Conservation (phyloP, 805 yeast species). For the Cephaloascus albidus region DNA sequence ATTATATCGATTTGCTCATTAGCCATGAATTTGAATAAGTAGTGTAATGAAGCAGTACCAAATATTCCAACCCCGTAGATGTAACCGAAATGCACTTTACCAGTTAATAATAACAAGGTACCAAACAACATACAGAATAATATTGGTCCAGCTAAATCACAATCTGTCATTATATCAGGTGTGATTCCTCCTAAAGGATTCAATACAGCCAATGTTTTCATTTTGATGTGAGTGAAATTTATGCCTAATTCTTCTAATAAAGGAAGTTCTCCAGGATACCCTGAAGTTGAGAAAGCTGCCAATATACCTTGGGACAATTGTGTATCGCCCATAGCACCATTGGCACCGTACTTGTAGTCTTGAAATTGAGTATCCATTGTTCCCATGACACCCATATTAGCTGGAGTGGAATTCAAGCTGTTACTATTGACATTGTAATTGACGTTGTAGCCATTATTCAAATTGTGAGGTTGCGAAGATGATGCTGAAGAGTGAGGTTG, state of each 20-base stretch:
- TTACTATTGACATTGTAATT: constrained; percentile 7
- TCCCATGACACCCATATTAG: constrained; percentile 14
- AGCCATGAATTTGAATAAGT: constrained; percentile 82
- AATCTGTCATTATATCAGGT: constrained; percentile 71
- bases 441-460: constrained; percentile 2
- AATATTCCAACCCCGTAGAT: constrained; percentile 92
- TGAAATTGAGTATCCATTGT: constrained; percentile 30
- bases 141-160: constrained; percentile 93
- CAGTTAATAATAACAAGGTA: constrained; percentile 69
- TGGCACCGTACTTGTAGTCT: constrained; percentile 19
- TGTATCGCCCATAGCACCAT: constrained; percentile 30
- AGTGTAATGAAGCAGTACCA: constrained; percentile 81
- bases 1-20: constrained; percentile 44
- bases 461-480: constrained; percentile 8
- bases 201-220: constrained; percentile 79
- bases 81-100: constrained; percentile 94
- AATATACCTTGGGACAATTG: constrained; percentile 65
- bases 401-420: constrained; percentile 1
- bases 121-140: constrained; percentile 85
- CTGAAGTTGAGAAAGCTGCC: constrained; percentile 88
- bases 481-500: constrained; percentile 27
- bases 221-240: constrained; percentile 78
- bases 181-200: constrained; percentile 63
- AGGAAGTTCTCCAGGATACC: constrained; percentile 94
- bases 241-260: constrained; percentile 88